Conservation (phyloP, 805 yeast species). For the Brettanomyces sp. region DNA sequence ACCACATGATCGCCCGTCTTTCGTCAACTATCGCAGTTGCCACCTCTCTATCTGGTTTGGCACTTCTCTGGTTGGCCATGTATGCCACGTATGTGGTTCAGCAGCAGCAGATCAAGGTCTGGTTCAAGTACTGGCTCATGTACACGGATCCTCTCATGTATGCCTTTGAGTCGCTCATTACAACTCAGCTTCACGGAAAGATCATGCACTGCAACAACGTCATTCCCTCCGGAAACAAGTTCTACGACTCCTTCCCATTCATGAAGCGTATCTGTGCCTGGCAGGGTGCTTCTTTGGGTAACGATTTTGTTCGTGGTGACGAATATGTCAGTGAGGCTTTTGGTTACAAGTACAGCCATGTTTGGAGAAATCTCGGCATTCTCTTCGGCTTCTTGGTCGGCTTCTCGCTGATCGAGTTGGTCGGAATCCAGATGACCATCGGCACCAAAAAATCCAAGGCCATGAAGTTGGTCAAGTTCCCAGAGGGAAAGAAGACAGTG, state of each 20-base stretch:
- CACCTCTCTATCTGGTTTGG: constrained; percentile 44
- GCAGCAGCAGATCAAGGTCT: constrained; percentile 46
- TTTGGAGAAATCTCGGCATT: constrained; percentile 29
- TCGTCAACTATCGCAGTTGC: constrained; percentile 38
- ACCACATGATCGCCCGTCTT: constrained; percentile 41
- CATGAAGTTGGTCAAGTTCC: background rate
- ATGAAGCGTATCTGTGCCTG: constrained; percentile 42
- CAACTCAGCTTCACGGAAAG: constrained; percentile 54
- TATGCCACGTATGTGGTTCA: constrained; percentile 56
- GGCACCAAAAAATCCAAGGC: constrained; percentile 8
- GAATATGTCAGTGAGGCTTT: constrained; percentile 36
- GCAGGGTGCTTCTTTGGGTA: constrained; percentile 28
- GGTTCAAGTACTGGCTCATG: constrained; percentile 58
- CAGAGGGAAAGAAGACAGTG: background rate
- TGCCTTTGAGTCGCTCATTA: constrained; percentile 55
- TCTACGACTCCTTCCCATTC: constrained; percentile 25
- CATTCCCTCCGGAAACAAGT: constrained; percentile 55
- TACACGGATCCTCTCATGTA: constrained; percentile 49
- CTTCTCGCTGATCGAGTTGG: constrained; percentile 11
- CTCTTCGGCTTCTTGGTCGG: constrained; percentile 18
- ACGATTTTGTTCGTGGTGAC: constrained; percentile 47
- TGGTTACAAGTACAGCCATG: constrained; percentile 34
- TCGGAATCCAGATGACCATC: constrained; percentile 14
- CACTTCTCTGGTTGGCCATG: constrained; percentile 37
- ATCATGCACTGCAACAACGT: constrained; percentile 41